Conservation (phyloP, 2,329 filamentous ascomycete species). For the Delphinella strobiligena region DNA sequence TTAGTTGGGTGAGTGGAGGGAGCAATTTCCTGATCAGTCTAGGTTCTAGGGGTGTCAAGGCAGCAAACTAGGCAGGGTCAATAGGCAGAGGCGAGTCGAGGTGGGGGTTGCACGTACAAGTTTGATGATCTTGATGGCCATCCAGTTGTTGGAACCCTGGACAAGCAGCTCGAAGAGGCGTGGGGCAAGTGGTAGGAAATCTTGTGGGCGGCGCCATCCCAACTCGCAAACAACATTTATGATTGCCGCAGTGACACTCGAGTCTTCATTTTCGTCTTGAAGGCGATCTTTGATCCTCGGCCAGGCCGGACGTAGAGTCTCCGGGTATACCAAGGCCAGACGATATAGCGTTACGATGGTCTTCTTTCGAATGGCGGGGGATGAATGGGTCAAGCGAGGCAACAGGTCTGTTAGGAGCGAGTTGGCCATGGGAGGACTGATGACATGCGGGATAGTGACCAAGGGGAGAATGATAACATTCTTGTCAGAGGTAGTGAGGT, state of each 20-base stretch:
- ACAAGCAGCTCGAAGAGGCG: conserved; percentile 86
- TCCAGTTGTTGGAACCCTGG: conserved; percentile 94
- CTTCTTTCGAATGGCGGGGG: conserved; percentile 83
- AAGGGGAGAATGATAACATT: conserved; percentile 78
- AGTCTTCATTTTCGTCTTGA: conserved; percentile 80
- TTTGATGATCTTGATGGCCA: conserved; percentile 99
- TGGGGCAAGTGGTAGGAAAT: conserved; percentile 85
- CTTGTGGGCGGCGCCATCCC: conserved; percentile 83
- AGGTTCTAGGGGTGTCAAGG: conserved; percentile 82
- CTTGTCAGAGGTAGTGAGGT: conserved; percentile 59
- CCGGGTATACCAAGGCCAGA: conserved; percentile 88
- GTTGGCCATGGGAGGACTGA: conserved; percentile 82
- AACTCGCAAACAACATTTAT: conserved; percentile 95
- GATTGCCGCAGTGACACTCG: conserved; percentile 88
- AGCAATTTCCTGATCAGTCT: conserved; percentile 82
- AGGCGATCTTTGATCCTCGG: conserved; percentile 93
- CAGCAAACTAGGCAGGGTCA: conserved; percentile 59
- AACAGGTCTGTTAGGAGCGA: conserved; percentile 79
- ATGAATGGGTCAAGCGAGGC: conserved; percentile 75
- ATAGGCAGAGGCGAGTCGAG: not conserved
- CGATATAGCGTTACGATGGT: conserved; percentile 90
- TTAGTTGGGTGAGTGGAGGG: conserved; percentile 82
- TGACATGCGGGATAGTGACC: conserved; percentile 82
- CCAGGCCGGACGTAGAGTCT: conserved; percentile 85
- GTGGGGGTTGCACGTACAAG: conserved; percentile 50